Evolutionary conservation across 257 asterid species (phyloP).

Genomic region (Avicennia marina): DNA sequence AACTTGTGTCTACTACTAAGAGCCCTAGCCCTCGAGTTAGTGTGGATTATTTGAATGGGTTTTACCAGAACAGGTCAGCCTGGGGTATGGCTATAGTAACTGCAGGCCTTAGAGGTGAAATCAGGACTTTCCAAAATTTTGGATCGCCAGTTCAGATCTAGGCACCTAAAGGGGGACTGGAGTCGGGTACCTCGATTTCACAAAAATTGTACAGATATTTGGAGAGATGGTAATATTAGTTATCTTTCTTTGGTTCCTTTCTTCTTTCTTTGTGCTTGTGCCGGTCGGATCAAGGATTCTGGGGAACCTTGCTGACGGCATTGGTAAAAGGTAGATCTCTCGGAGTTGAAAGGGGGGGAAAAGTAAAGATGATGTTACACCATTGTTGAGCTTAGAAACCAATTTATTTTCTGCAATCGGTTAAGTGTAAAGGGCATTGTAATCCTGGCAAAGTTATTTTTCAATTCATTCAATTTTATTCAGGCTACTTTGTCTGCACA

Average conservation of each 20-base stretch:
- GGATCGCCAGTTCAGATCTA: slow-evolving; percentile 80
- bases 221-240: slow-evolving; percentile 58
- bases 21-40: slow-evolving; percentile 63
- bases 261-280: slow-evolving; percentile 24
- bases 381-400: slow-evolving; percentile 33
- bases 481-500: slow-evolving; percentile 21
- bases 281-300: slow-evolving; percentile 19
- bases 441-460: slow-evolving; percentile 38
- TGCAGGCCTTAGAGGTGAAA: slow-evolving; percentile 89
- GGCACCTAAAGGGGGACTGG: background rate
- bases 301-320: slow-evolving; percentile 19
- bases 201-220: slow-evolving; percentile 65
- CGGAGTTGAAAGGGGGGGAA: slow-evolving; percentile 13
- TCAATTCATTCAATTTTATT: slow-evolving; percentile 32
- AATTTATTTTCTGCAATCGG: slow-evolving; percentile 59
- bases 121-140: slow-evolving; percentile 85
- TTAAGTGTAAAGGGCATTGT: slow-evolving; percentile 47
- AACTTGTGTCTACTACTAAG: slow-evolving; percentile 50
- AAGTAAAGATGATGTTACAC: slow-evolving; percentile 20
- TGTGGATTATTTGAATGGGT: slow-evolving; percentile 54
- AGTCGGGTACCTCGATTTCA: slow-evolving; percentile 10
- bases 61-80: slow-evolving; percentile 54
- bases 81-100: slow-evolving; percentile 94
- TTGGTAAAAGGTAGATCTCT: slow-evolving; percentile 16
- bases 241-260: slow-evolving; percentile 18